Base-by-base conservation (phyloP, 2,329 filamentous ascomycete species). In the Diaporthe batatas region DNA sequence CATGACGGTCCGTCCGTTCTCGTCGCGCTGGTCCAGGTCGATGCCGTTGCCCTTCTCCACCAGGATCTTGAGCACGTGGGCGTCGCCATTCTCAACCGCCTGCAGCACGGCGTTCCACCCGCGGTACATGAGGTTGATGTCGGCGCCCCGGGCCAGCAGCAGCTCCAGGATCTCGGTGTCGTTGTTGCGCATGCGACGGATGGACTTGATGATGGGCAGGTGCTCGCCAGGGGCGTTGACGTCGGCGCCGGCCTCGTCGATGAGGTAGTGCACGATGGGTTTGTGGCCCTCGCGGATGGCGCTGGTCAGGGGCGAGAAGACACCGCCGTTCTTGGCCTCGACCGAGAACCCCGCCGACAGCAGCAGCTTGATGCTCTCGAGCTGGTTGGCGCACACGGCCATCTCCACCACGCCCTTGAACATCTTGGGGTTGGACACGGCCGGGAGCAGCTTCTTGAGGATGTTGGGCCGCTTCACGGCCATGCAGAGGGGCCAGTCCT, bases 401-500 rank as follows among this genome's bases (percentile, higher is more conserved):
- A 90, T 89, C 77, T 93, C 91, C 79, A 93, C 85, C 0, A 92
- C 87, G 8, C 91, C 91, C 80, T 91, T 91, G 83, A 91, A 90
- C 6, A 89, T 87, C 18, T 88, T 87, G 2, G 89, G 88, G 76
- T 91, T 88, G 1, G 87, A 81, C 11, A 92, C 85, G 2, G 87
- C 84, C 0, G 86, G 83, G 0, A 93, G 83, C 1, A 94, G 84
- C 68, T 86, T 87, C 76, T 86, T 85, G 14, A 93, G 86, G 55
- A 93, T 87, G 0, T 80, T 79, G 0, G 92, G 91, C 47, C 89
- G 87, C 73, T 85, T 86, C 65, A 93, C 90, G 0, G 91, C 91
- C 88, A 93, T 91, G 79, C 88, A 91, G 14, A 93, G 85, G 0
- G 92, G 92, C 91, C 91, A 94, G 78, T 93, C 90, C 77, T 92